Base-by-base conservation (phyloP, 768 basidiomycete species). In the Galerina marginata region DNA sequence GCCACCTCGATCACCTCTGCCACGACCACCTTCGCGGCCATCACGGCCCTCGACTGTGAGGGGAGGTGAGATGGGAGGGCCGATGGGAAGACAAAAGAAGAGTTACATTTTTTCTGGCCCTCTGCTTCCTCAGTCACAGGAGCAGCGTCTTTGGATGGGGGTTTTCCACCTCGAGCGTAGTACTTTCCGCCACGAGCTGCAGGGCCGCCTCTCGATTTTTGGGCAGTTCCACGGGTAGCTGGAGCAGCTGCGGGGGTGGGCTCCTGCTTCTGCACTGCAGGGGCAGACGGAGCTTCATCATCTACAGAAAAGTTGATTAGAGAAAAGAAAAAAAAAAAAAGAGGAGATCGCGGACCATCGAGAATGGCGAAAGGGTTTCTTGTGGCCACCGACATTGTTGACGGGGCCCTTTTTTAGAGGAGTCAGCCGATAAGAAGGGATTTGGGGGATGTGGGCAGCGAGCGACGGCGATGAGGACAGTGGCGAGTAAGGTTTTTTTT, bases 351-450 rank as follows among this genome's bases (percentile, higher is more conserved):
- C 81, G 61, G 66, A 92, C 91, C 89, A 74, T 89, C 87, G 76
- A 93, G 82, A 78, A 93, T 70, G 76, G 91, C 86, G 81, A 93
- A 94, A 67, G 89, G 88, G 81, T 93, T 93, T 86, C 80, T 87
- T 73, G 87, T 87, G 81, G 89, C 92, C 86, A 93, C 91, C 90
- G 92, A 92, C 91, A 94, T 93, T 72, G 76, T 86, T 78, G 84
- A 81, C 84, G 86, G 86, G 83, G 86, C 84, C 82, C 75, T 78
- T 81, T 82, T 71, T 61, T 49, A 60, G 58, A 60, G 68, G 64
- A 68, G 79, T 69, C 66, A 67, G 66, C 56, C 49, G 65, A 47
- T 38, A 54, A 57, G 58, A 54, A 65, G 65, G 67, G 65, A 70
- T 63, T 64, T 59, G 69, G 49, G 65, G 65, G 61, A 56, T 62